Evolutionary conservation across 2,329 filamentous ascomycete species (phyloP).

Genomic region (Calycina herbarum): DNA sequence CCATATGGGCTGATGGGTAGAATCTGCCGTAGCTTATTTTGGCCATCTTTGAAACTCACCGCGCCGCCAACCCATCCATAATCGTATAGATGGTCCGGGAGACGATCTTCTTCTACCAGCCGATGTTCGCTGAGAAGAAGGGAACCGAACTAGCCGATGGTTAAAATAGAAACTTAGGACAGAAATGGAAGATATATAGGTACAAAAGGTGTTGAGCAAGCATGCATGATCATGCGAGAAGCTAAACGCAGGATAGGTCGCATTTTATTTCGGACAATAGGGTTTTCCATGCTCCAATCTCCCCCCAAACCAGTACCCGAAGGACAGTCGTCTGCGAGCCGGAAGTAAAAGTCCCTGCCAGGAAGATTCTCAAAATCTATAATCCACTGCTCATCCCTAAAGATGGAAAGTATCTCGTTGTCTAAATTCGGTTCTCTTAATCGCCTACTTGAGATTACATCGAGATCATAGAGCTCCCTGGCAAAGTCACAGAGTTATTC

Average conservation of each 20-base stretch:
- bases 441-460: neutral
- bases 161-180: neutral
- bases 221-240: constrained; percentile 3
- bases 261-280: neutral
- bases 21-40: no score
- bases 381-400: neutral
- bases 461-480: neutral
- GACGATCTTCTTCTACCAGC: no score
- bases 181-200: neutral
- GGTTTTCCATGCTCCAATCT: neutral
- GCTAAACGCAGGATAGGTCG: neutral
- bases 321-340: neutral
- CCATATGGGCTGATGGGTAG: no score
- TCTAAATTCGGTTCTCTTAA: neutral
- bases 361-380: neutral
- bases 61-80: no score
- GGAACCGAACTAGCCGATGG: neutral
- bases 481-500: neutral
- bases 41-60: no score
- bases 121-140: no score
- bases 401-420: neutral
- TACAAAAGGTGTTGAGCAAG: neutral
- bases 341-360: neutral
- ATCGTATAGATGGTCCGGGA: no score
- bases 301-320: neutral